Base-by-base conservation (phyloP, 2,329 filamentous ascomycete genomes). In the Stagonosporopsis tanaceti region DNA sequence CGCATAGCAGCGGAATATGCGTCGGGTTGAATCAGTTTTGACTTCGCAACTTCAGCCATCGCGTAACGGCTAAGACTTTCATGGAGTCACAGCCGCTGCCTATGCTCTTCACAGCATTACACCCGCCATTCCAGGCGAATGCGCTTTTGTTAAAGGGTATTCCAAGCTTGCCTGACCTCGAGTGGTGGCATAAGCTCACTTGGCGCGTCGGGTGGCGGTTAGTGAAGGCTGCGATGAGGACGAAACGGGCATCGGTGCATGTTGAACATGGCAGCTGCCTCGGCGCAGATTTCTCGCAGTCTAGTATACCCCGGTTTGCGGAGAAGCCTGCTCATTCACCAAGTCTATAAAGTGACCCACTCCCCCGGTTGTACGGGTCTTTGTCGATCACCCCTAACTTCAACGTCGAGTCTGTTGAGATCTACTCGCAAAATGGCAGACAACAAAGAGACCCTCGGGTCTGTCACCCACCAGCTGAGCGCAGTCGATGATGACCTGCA, bases 391-490 rank as follows among this genome's bases (percentile, higher is more conserved):
- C 25, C 32, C 27, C 40, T 34, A 42, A 25, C n/a, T 37, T 17
- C 27, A 30, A 47, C 11, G 22, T 32, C 14, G 2, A 52, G 27
- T 28, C 17, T 38, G 30, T 32, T 24, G 39, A 24, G 32, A 22
- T 48, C 24, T 45, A 32, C 6, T 46, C 15, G 47, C 44, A 54
- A 39, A 37, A 68, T 68, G 65, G 55, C 61, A 24, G 67, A 68
- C 34, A 62, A 63, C 47, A 65, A 64, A 15, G 62, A 68, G 6
- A 53, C 59, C 24, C 60, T 66, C 55, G 62, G 65, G 45, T 47
- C 63, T 50, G 57, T 66, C 11, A 70, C 65, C 28, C 67, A 70
- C 30, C 68, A 66, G n/a, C 11, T 66, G 44, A 72, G 66, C 46
- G 45, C 41, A 27, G 51, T 61, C 24, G 66, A 72, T 32, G 66